Conservation (phyloP, 2,329 filamentous ascomycete genomes). For the Penicillium sp. region DNA sequence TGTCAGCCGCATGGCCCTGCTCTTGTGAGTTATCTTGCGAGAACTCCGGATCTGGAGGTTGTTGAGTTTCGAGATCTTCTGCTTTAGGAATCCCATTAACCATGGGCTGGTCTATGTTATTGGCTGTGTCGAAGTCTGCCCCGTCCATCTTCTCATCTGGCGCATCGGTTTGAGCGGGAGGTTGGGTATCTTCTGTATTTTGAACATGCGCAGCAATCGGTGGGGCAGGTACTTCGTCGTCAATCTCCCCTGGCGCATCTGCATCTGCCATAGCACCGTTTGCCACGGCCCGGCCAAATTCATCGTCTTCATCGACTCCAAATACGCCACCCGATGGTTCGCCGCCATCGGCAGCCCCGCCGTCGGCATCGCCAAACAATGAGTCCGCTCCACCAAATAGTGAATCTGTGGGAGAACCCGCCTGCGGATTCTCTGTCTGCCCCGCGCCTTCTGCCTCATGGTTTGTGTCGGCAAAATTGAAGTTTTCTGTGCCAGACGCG, state of each 20-base stretch:
- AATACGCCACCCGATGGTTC: conserved; percentile 62
- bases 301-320: conserved; percentile 80
- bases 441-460: conserved; percentile 38
- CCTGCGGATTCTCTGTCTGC: conserved; percentile 57
- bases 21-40: conserved; percentile 33
- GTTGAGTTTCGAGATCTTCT: conserved; percentile 40
- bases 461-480: conserved; percentile 44
- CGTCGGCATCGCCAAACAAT: conserved; percentile 82
- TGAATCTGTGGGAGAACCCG: conserved; percentile 71
- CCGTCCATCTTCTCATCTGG: conserved; percentile 18
- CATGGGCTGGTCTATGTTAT: conserved; percentile 30
- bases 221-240: conserved; percentile 21
- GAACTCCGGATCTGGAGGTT: conserved; percentile 18
- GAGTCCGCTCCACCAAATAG: conserved; percentile 85
- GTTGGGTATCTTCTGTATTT: not conserved
- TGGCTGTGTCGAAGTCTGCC: conserved; percentile 21
- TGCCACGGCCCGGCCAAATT: conserved; percentile 74
- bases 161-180: conserved; percentile 7
- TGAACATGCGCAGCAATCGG: conserved; percentile 8
- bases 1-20: conserved; percentile 60
- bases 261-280: conserved; percentile 59
- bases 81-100: conserved; percentile 46
- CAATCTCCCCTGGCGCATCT: conserved; percentile 36
- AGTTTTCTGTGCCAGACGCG: conserved; percentile 59
- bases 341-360: conserved; percentile 47